Evolutionary conservation across 306 rosid genomes (phyloP), one percentile per base, ranked within the genome.

Genomic region (Prunus dulcis): DNA sequence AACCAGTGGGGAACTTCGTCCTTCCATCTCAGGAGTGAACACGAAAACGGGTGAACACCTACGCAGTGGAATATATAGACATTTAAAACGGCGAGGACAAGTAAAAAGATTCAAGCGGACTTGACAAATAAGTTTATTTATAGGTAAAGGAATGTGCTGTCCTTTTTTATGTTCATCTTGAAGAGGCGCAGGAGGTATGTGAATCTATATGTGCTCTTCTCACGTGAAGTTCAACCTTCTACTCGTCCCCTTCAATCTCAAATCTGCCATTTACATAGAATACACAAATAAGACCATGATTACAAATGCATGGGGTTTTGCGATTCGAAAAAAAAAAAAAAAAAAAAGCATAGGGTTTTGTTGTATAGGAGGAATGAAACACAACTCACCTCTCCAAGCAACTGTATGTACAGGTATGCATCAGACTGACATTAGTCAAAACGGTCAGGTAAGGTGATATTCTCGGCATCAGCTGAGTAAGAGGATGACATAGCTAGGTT

Each of bases 381-480:
- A 5, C 2, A 9, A 11, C 12, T 27, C 66, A 62, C 20, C 66
- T 62, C 41, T 62, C 66, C 43, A 62, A 25, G 12, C n/a, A 4
- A 62, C 18, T 32, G 1, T 32, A 32, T 12, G 66, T 62, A 62
- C n/a, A 14, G 6, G 28, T 2, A 28, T 27, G 18, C n/a, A 28
- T 28, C 41, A 62, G 41, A 19, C 34, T 27, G 41, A 27, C 12
- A 62, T 62, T 5, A 32, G 28, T 62, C 66, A 62, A 62, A 62
- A 28, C 6, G n/a, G 0, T 62, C 20, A 28, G 66, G 12, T 62
- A 62, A 62, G 20, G 43, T 62, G 66, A 62, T 62, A 28, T 62
- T 62, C 41, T 28, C 41, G 10, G 27, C 66, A 61, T 61, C 41
- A 61, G 87, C 97, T 94, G 89, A 69, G 70, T 13, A 51, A 66